Base-by-base conservation (phyloP, 495 filamentous ascomycete genomes). In the Penicillium arizonense region DNA sequence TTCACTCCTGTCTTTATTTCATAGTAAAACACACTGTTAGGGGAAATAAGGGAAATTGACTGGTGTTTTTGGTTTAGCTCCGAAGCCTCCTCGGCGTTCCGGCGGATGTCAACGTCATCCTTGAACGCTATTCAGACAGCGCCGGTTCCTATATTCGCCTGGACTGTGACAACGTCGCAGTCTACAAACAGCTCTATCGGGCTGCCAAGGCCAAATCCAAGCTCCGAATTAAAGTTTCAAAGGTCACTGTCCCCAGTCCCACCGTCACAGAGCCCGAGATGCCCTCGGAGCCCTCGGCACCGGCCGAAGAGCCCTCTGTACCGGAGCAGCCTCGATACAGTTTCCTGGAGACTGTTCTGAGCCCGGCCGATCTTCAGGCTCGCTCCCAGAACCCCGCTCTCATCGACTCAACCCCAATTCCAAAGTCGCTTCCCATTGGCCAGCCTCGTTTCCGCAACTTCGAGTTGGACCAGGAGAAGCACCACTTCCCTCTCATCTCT, bases 131-230 rank as follows among this genome's bases (percentile, higher is more conserved):
- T 73, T 97, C 95, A 50, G 94, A 99, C 68, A 96, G 91, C 63
- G 90, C 91, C 54, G 84, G 78, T 24, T 77, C 84, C 57, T 97
- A 87, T 71, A 78, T 97, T 55, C 77, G 77, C 8, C 84, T 99
- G 37, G 88, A 97, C 70, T 77, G 82, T 43, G 75, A 77, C 63
- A 96, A 97, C 58, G 69, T 78, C 2, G 77, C 87, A 21, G 88
- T 96, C 47, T 97, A 96, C 82, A 99, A 97, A 75, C 92, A 96
- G 70, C 85, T 99, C 35, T 91, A 91, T 68, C 89, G 94, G 57
- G 94, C 94, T 64, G 94, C 95, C 54, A 99, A 97, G 74, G 94
- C 94, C 14, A 99, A 99, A 81, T 84, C 91, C 50, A 99, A 97
- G 86, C 85, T 99, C 53, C 90, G 92, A 63, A 83, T 99, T 44